Evolutionary conservation across 148 eudicot species (phyloP), one percentile per base, ranked within the genome.

Genomic region (Rhododendron henanense): DNA sequence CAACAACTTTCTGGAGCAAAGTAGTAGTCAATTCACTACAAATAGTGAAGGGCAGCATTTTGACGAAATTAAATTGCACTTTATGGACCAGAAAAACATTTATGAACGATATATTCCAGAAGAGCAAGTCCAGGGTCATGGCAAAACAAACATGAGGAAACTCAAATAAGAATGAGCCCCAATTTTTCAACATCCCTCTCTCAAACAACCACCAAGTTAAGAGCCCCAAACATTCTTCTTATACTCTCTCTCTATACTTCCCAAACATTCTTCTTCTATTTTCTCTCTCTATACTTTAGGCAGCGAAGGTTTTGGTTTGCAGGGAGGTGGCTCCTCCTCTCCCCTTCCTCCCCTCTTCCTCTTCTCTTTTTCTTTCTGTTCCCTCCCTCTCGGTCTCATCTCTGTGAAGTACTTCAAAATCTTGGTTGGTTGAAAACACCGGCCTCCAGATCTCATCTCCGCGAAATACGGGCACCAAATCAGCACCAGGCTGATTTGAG

Each of bases 401-500:
- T 6, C 25, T 6, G 65, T 21, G 25, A 59, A 84, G 57, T 45
- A 77, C 79, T 44, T 73, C 88, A 31, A 85, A 80, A 37, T 59
- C 55, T 63, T 84, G 89, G 82, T 86, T 88, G 61, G 71, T 87
- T 69, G 91, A 90, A 81, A 87, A 67, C 53, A 28, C 85, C 31
- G 89, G 83, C 6, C 67, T 88, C 61, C 90, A 93, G 94, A 95
- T 95, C 92, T 90, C 98, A 59, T 92, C 95, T 65, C 93, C 94
- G 82, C 90, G 88, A 59, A 92, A 89, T 88, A 87, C 92, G 88
- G 94, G 93, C 75, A 88, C 91, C 83, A 95, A 93, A 87, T 55
- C 10, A 59, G 65, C 65, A 59, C 65, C 25, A 21, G n/a, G 65
- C 65, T 59, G n/a, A 59, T 19, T 21, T 59, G 4, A 59, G 25